Evolutionary conservation across 2,329 filamentous ascomycete genomes (phyloP), one percentile per base, ranked within the genome.

Genomic region (Alternaria ethzedia): DNA sequence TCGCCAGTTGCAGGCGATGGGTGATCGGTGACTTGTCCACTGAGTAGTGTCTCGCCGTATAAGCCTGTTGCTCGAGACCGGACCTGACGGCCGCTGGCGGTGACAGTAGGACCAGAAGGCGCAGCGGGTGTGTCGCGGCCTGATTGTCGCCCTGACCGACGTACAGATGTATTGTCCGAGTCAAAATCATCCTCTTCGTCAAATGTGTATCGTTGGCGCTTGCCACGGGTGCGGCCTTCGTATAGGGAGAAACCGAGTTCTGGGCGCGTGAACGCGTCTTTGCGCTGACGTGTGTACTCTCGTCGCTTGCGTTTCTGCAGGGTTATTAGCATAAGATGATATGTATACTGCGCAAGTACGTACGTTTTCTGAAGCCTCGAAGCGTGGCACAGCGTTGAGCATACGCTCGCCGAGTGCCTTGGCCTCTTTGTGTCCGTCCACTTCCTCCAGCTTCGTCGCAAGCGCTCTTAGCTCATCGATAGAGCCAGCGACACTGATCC

Each of bases 151-250:
- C 82, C 83, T 5, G 88, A 89, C 50, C 85, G 83, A 47, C 87
- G 89, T 17, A 89, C 86, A 12, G 92, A 93, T 7, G 90, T 87
- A 17, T 83, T 82, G 64, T 84, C 94, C 78, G 89, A 90, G 75
- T 87, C 88, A 55, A 82, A 84, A n/a, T 97, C 93, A 70, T 96
- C 93, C 23, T 96, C 93, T 56, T 97, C 94, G 0, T 94, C 96
- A 76, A 92, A 99, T 0, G 93, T 99, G 77, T 99, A 99, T 80
- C 94, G 96, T 82, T 97, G 91, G 65, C 95, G 91, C 84, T 99
- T 98, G 60, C 96, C 96, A 63, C 96, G 89, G 6, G 96, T 99
- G 57, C 96, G 92, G 54, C 96, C 96, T 82, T 99, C 96, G 79
- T 99, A 99, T 61, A 97, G 85, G 1, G 94, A 97, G 77, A 95